A percentile compares a stretch with the other conserved stretches of the same genome.
Conservation (phyloP, 1,284 basidiomycete genomes). For the Puccinia horiana region DNA sequence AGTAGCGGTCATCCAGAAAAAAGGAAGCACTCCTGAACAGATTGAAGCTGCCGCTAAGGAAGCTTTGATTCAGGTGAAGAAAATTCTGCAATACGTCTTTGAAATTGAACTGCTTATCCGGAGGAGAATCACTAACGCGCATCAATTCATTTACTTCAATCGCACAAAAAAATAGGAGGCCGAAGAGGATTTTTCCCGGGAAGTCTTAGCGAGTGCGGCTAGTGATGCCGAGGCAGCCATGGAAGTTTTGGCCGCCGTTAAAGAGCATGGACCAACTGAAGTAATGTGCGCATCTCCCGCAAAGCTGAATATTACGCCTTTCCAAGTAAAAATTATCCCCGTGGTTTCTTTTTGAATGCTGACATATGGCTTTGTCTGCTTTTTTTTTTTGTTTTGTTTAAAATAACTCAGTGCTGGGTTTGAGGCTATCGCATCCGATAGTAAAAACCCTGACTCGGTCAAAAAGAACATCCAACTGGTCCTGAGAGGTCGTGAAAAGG, state of each 20-base stretch:
- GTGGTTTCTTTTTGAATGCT: not conserved
- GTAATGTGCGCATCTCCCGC: not conserved
- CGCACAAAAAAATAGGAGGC: slow-evolving; percentile 3
- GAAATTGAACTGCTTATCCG: not conserved
- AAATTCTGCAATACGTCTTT: not conserved
- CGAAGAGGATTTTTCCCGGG: slow-evolving; percentile 10
- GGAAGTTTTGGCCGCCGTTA: slow-evolving; percentile 14
- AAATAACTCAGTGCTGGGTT: slow-evolving; percentile 4
- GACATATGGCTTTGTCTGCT: not conserved
- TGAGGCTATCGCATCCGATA: not conserved
- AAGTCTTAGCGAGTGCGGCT: slow-evolving; percentile 35
- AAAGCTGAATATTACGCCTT: not conserved
- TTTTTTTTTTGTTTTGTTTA: not conserved
- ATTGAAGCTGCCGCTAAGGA: slow-evolving; percentile 22
- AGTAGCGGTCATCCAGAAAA: not conserved
- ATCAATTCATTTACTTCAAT: not conserved
- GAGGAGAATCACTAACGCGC: too few relatives aligned
- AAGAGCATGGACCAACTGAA: slow-evolving; percentile 28
- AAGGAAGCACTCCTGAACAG: not conserved
- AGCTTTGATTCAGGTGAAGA: not conserved
- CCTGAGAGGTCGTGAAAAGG: slow-evolving; percentile 13
- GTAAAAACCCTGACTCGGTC: not conserved
- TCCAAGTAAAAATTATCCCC: not conserved
- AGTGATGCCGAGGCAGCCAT: slow-evolving; percentile 5
- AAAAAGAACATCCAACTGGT: slow-evolving; percentile 25